phyloP scores from a whole-genome alignment of 2,329 filamentous ascomycete species.

The Metarhizium album region DNA sequence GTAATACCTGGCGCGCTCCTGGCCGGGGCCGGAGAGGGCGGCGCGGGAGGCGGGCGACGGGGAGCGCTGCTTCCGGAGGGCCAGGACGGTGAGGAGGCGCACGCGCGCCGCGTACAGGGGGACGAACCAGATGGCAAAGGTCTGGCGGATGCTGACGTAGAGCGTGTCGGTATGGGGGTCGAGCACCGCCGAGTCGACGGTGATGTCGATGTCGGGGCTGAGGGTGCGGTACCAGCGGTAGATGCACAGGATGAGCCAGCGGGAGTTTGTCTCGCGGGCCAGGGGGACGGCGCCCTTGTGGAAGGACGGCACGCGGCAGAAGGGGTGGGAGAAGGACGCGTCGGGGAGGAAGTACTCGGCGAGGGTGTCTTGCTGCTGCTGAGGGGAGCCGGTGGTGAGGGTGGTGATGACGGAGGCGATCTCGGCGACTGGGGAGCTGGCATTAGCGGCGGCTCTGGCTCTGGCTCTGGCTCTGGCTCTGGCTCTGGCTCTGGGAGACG shows the following conservation, averaged over 20 bases:
- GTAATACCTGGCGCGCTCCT: constrained; percentile 42
- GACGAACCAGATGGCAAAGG: constrained; percentile 67
- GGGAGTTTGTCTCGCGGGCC: constrained; percentile 42
- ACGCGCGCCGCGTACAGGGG: constrained; percentile 64
- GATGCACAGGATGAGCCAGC: constrained; percentile 55
- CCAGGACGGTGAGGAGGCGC: constrained; percentile 55
- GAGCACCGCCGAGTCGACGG: constrained; percentile 57
- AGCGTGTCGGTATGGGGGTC: constrained; percentile 56
- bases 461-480: too few relatives aligned
- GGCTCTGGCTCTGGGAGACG: too few relatives aligned
- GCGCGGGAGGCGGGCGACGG: constrained; percentile 13
- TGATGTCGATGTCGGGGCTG: constrained; percentile 59
- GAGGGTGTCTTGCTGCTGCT: constrained; percentile 54
- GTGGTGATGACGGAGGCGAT: constrained; percentile 55
- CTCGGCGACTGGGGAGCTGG: constrained; percentile 31
- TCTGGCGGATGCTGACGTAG: constrained; percentile 63
- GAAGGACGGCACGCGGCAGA: constrained; percentile 57
- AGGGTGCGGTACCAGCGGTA: constrained; percentile 81
- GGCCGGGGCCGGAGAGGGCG: constrained; percentile 9
- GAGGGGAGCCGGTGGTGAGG: constrained; percentile 56
- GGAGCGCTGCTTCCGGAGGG: constrained; percentile 41
- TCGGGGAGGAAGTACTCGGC: constrained; percentile 62
- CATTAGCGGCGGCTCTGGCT: not conserved
- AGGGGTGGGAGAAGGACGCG: constrained; percentile 67
- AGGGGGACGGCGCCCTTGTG: constrained; percentile 29